Evolutionary conservation across 2,329 filamentous ascomycete species (phyloP).

Genomic region (Fusarium pseudograminearum): DNA sequence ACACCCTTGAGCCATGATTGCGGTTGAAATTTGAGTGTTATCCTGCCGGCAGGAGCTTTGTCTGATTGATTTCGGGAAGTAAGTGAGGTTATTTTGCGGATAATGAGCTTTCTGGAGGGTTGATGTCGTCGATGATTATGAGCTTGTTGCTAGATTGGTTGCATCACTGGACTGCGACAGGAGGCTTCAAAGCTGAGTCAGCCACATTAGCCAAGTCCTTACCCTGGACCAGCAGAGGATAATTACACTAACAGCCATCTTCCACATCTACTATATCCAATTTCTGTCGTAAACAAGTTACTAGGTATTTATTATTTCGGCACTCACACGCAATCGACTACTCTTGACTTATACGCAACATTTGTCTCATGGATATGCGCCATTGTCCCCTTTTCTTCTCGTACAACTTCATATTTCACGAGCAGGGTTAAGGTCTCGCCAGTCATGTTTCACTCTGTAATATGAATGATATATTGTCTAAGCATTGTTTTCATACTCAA

Average conservation of each 20-base stretch:
- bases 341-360: not conserved
- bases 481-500: slow-evolving; percentile 76
- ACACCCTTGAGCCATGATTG: slow-evolving; percentile 48
- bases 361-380: not conserved
- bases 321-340: not conserved
- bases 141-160: slow-evolving; percentile 40
- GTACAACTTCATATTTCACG: not conserved
- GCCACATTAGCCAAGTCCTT: not conserved
- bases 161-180: slow-evolving; percentile 39
- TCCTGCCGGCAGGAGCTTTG: slow-evolving; percentile 44
- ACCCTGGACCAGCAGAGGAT: slow-evolving; percentile 15
- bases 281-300: not conserved
- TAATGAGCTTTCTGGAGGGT: slow-evolving; percentile 22
- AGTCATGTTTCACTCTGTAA: not conserved
- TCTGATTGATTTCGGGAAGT: slow-evolving; percentile 4
- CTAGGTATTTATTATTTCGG: not conserved
- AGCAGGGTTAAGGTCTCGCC: not conserved
- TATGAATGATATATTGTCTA: not conserved
- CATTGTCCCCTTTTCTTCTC: not conserved
- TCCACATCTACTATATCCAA: not conserved
- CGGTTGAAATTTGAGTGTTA: slow-evolving; percentile 26
- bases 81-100: slow-evolving; percentile 10
- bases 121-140: slow-evolving; percentile 29
- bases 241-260: not conserved
- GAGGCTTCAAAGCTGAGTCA: slow-evolving; percentile 33